Evolutionary conservation across 2,329 filamentous ascomycete genomes (phyloP).

Genomic region (Neurospora sp.): DNA sequence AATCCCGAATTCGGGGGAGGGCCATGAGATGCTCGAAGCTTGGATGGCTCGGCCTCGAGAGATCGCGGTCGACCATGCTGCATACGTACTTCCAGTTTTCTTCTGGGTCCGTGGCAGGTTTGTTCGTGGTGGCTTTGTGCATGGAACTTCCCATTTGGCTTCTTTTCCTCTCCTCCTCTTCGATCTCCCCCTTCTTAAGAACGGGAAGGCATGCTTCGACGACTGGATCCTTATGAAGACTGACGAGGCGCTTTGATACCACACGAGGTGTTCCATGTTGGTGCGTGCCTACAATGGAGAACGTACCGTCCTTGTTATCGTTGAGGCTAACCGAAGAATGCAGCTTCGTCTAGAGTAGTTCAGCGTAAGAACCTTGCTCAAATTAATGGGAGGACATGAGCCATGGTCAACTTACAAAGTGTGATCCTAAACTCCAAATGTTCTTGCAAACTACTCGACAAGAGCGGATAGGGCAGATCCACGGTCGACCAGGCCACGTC

Average conservation of each 20-base stretch:
- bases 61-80: background rate
- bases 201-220: background rate
- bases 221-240: slow-evolving; percentile 3
- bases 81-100: slow-evolving; percentile 8
- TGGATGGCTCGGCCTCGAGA: background rate
- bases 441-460: slow-evolving; percentile 8
- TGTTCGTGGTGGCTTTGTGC: background rate
- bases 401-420: slow-evolving; percentile 8
- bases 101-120: background rate
- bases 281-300: slow-evolving; percentile 9
- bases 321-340: slow-evolving; percentile 4
- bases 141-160: background rate
- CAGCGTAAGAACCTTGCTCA: background rate
- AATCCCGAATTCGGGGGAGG: slow-evolving; percentile 2
- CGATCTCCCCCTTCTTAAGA: background rate
- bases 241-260: slow-evolving; percentile 6
- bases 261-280: background rate
- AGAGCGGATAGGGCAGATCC: slow-evolving; percentile 11
- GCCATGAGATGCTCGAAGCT: slow-evolving; percentile 3
- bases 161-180: background rate
- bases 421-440: slow-evolving; percentile 1
- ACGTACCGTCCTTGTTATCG: slow-evolving; percentile 15
- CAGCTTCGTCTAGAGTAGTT: background rate
- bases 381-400: background rate
- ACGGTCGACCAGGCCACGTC: background rate